A percentile compares a stretch with the other conserved stretches of the same genome.
Evolutionary conservation across 2,329 filamentous ascomycete species (phyloP).

Genomic region (Fusarium verticillioides): DNA sequence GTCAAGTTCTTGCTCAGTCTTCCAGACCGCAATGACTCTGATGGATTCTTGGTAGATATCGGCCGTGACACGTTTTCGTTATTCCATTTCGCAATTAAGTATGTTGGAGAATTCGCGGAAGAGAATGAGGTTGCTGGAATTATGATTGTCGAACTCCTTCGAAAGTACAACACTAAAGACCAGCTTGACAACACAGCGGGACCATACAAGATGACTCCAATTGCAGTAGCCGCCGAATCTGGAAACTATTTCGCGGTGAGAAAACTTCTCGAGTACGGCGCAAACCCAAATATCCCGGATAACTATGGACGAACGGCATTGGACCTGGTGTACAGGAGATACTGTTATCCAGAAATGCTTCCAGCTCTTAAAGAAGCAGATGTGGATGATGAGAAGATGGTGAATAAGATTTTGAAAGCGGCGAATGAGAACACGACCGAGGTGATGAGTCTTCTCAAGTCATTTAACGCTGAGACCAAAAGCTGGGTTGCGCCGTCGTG

Average conservation of each 20-base stretch:
- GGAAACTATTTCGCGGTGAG: background rate
- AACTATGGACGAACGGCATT: background rate
- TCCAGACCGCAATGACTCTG: background rate
- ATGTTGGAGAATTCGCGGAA: background rate
- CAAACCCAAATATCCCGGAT: background rate
- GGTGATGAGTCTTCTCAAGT: background rate
- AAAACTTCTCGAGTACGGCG: background rate
- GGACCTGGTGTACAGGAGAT: background rate
- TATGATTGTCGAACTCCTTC: background rate
- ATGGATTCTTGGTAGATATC: background rate
- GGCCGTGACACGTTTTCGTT: background rate
- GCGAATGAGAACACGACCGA: conserved; percentile 3
- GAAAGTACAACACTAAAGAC: background rate
- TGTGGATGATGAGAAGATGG: background rate
- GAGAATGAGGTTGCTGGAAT: background rate
- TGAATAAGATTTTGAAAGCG: background rate
- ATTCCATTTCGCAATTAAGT: background rate
- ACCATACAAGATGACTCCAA: background rate
- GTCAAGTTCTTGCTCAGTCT: background rate
- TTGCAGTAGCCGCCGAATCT: background rate
- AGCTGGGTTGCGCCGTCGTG: background rate
- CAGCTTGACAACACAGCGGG: background rate
- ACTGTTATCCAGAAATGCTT: background rate
- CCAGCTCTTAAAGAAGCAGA: background rate
- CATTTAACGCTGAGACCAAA: background rate